These are phyloP conservation scores for Nadsonia starkeyi-henricii DNA, from an alignment of 1,139 yeast species.

Conservation along the genomic window DNA sequence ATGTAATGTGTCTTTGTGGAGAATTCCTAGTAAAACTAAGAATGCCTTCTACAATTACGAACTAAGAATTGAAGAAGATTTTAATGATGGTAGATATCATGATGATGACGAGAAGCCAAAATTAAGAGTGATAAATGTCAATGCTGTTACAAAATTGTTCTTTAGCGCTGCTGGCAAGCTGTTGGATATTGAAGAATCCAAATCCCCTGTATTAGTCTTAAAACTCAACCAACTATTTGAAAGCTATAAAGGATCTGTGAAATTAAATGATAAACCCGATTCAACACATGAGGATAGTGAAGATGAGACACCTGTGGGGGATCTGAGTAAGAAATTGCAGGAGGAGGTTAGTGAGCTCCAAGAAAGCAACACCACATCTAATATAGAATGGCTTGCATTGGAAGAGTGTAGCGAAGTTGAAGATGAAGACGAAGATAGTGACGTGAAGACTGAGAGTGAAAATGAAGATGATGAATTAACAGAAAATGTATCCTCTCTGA, in stretches of 20 bases:
- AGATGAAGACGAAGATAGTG: slow-evolving; percentile 8
- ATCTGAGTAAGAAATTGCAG: not conserved
- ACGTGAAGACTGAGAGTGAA: slow-evolving; percentile 6
- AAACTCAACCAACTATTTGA: slow-evolving; percentile 29
- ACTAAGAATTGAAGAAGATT: slow-evolving; percentile 41
- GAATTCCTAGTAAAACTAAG: slow-evolving; percentile 16
- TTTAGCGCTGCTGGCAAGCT: slow-evolving; percentile 64
- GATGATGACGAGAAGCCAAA: slow-evolving; percentile 34
- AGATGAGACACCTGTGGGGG: slow-evolving; percentile 7
- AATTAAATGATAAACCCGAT: not conserved
- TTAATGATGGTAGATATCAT: slow-evolving; percentile 66
- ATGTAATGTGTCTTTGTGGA: slow-evolving; percentile 32
- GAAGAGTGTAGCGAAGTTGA: slow-evolving; percentile 30
- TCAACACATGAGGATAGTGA: not conserved
- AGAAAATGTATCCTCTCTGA: slow-evolving; percentile 5
- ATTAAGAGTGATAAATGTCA: slow-evolving; percentile 27
- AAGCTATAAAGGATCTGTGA: slow-evolving; percentile 4
- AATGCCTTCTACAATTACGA: slow-evolving; percentile 28
- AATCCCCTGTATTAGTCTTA: slow-evolving; percentile 55
- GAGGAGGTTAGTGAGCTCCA: not conserved
- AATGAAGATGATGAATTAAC: not conserved
- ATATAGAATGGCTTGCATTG: slow-evolving; percentile 39
- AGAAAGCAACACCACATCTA: slow-evolving; percentile 5
- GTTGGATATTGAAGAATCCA: slow-evolving; percentile 48
- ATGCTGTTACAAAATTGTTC: slow-evolving; percentile 39